Conservation (phyloP, 768 basidiomycete genomes). For the Tylopilus vinaceipallidus region DNA sequence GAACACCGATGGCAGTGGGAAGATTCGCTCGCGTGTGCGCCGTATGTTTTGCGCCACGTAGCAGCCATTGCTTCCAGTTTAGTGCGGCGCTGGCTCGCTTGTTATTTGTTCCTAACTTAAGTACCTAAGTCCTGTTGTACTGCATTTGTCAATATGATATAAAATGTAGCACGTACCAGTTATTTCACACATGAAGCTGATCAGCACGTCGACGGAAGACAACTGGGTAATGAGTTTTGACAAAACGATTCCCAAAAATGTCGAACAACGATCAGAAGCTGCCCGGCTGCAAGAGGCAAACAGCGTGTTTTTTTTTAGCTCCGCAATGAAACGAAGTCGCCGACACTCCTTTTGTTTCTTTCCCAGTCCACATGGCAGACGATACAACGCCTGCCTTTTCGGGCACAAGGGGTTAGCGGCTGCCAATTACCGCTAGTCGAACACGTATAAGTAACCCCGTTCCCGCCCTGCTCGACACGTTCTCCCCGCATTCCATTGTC, state of each 20-base stretch:
- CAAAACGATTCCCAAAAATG: not conserved
- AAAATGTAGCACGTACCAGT: too few species aligned
- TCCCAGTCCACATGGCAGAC: slow-evolving; percentile 11
- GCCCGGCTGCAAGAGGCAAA: not conserved
- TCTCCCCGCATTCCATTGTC: slow-evolving; percentile 1
- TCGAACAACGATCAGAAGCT: slow-evolving; percentile 1
- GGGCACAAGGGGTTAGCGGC: slow-evolving; percentile 25
- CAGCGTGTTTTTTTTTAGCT: slow-evolving; percentile 13
- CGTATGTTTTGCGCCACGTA: slow-evolving; percentile 24
- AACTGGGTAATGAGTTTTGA: slow-evolving; percentile 10
- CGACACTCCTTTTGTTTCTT: slow-evolving; percentile 28
- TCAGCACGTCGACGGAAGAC: not conserved
- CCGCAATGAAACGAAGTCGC: slow-evolving; percentile 14
- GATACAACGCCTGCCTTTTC: slow-evolving; percentile 33
- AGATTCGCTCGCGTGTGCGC: slow-evolving; percentile 25
- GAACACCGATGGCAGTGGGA: slow-evolving; percentile 7
- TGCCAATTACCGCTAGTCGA: slow-evolving; percentile 7
- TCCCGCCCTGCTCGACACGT: slow-evolving; percentile 1
- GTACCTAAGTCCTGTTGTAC: not conserved
- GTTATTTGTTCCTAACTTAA: too few species aligned
- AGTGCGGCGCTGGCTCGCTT: slow-evolving; percentile 19
- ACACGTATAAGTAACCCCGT: slow-evolving; percentile 14
- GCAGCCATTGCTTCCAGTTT: not conserved
- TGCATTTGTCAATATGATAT: not conserved
- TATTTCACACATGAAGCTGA: too few species aligned